phyloP scores from a whole-genome alignment of 2,329 filamentous ascomycete genomes.

The Trichoderma endophyticum region DNA sequence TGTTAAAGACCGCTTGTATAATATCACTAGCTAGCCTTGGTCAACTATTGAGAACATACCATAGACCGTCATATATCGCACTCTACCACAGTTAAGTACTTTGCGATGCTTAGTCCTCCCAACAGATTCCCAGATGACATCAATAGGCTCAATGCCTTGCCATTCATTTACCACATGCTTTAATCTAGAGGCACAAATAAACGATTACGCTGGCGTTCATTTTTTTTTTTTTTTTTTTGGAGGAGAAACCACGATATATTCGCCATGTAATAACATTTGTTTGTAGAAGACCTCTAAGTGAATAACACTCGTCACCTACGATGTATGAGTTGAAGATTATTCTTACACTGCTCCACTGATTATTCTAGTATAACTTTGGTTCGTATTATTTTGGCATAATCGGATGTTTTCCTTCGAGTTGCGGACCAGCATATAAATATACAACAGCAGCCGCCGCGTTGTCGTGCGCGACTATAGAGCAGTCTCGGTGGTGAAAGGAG shows the following conservation, averaged over 20 bases:
- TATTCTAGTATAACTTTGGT: neutral
- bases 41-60: neutral
- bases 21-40: neutral
- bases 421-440: neutral
- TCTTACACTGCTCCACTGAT: neutral
- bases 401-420: neutral
- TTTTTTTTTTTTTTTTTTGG: too few species aligned
- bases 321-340: neutral
- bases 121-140: neutral
- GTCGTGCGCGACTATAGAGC: neutral
- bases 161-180: neutral
- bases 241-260: neutral
- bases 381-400: neutral
- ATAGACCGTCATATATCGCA: neutral
- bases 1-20: neutral
- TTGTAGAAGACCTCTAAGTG: neutral
- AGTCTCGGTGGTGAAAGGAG: neutral
- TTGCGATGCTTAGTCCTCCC: neutral
- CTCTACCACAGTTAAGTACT: neutral
- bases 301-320: neutral
- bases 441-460: neutral
- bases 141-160: neutral
- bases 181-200: slow-evolving; percentile 71
- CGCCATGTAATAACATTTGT: neutral
- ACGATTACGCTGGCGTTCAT: slow-evolving; percentile 55